Evolutionary conservation across 306 rosid genomes (phyloP), one percentile per base, ranked within the genome.

Genomic region (Ammopiptanthus mongolicus): DNA sequence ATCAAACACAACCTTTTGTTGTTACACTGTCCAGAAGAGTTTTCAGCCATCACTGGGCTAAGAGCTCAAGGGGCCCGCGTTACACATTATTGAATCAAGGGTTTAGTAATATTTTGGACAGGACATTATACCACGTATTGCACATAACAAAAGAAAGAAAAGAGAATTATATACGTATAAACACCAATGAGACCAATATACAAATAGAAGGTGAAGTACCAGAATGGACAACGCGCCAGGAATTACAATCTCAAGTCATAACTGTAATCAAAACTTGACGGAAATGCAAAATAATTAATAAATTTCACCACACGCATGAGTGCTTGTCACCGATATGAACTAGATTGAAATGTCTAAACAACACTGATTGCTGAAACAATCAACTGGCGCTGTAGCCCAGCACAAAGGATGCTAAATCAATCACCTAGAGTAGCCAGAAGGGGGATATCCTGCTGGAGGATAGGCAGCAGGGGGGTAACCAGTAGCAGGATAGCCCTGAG

Each of bases 401-500:
- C 78, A 71, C 51, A 57, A 5, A 3, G 78, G 18, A 17, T 17
- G 19, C 28, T 31, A 51, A 56, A 31, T 25, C 0, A n/a, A 88
- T 90, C 91, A 90, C 80, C 77, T 81, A 13, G 89, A 17, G 74
- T 82, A 84, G 56, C 87, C 88, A 11, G 89, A 29, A 25, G 86
- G 83, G 13, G 86, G 86, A 48, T 87, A 78, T 53, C 66, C 84
- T 3, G 63, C 65, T 1, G 83, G 85, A 23, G 87, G 88, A 64
- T 83, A 78, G 25, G 46, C 77, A 51, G 81, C 11, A 6, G 91
- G 82, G 11, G 94, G 94, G 46, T 91, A 91, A 18, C 82, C 83
- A 23, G 91, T 7, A 12, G 88, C 78, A 1, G 96, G 97, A 74
- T 89, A 86, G 13, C 89, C 90, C 8, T 81, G 71, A 29, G 84